Base-by-base conservation (phyloP, 2,329 filamentous ascomycete genomes). In the Talaromyces verruculosus region DNA sequence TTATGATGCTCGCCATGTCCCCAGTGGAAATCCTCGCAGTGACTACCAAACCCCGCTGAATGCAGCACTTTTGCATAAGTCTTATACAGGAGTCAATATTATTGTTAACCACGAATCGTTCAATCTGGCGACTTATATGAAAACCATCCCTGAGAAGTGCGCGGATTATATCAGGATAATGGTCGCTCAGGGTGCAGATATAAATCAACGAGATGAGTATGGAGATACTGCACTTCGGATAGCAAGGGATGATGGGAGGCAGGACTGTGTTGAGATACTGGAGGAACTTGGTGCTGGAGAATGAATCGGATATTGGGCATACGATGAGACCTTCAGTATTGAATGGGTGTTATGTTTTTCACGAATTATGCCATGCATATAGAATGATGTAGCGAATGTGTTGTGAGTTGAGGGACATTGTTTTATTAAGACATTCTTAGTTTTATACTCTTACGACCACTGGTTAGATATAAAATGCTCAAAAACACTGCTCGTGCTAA, bases 61-160 rank as follows among this genome's bases (percentile, higher is more conserved):
- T 39, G n/a, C 25, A 11, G 57, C 59, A 5, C 33, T 63, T 43
- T 41, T 7, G 8, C 1, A 25, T 22, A 2, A 30, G 13, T 1
- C 3, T 2, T 19, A 53, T 41, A 22, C 22, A 22, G 45, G n/a
- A 41, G 35, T 41, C 13, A 25, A 41, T 8, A 11, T 53, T n/a
- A 51, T 63, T 37, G 45, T 63, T 15, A 39, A 19, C 1, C 45
- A 63, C 30, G 3, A 63, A 41, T 53, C 61, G 8, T 65, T 65
- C 57, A 65, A 61, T 53, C 47, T 65, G 17, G 63, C 63, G 11
- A 22, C 10, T 43, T 63, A 63, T 22, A 63, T 63, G 61, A 63
- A 63, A 30, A 53, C 45, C 1, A 53, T 63, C n/a, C 61, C 61
- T 33, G 7, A 11, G 3, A 59, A 59, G 11, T 25, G n/a, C 45